Evolutionary conservation across 441 rosid species (phyloP), one percentile per base, ranked within the genome.

Genomic region (Erodium texanum): DNA sequence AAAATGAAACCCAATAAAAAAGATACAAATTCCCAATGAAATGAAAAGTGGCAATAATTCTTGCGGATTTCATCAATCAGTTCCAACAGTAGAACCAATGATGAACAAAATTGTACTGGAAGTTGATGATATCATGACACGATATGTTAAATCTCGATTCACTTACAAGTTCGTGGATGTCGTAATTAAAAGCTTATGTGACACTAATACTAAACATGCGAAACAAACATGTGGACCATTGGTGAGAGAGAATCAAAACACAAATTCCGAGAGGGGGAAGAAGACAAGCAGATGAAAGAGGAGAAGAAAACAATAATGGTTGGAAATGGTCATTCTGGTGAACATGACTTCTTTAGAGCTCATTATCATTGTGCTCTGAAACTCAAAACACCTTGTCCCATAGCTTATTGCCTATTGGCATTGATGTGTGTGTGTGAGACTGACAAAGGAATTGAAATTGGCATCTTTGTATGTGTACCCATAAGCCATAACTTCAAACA

Each of bases 271-370:
- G 86, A 66, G 71, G 68, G 74, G 73, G 45, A 84, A 80, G 77
- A 80, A 5, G 43, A 36, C 43, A 7, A 38, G 45, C 10, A 38
- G 45, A 38, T 38, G 45, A 88, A 82, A 72, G 76, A 69, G 70
- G 29, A 71, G 77, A 81, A 82, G 82, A 77, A 78, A 84, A 81
- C 83, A 75, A 80, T 74, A 74, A 69, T 71, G 73, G 85, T 79
- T 78, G 86, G 85, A 76, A 81, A 83, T 78, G 82, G 88, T 75
- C 81, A 68, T 78, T 78, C 84, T 79, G 82, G 81, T 79, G 88
- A 84, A 72, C 70, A 77, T 69, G 84, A 77, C 85, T 71, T 74
- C 56, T 2, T 70, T 77, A 69, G 19, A 71, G 29, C 64, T 75
- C n/a, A n/a, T 6, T 38, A 34, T 34, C 38, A 34, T 0, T 34